A percentile compares a stretch with the other conserved stretches of the same genome.
phyloP scores from a whole-genome alignment of 2,329 filamentous ascomycete species.

The Exophiala sp. region DNA sequence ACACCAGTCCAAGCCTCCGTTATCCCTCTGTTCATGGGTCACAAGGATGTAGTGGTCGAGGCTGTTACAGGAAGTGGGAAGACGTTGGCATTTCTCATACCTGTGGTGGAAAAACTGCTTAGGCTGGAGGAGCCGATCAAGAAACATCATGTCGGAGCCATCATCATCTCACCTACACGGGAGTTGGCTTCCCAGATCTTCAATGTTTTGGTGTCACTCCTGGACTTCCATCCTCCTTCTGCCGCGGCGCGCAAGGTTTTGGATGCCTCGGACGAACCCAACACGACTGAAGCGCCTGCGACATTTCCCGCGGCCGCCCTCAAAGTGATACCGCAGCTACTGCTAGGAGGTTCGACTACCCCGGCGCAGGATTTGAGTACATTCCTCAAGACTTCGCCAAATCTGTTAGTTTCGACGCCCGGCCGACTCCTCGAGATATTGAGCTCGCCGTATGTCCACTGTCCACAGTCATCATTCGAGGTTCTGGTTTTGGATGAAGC shows the following conservation, averaged over 20 bases:
- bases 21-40: conserved; percentile 78
- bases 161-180: conserved; percentile 86
- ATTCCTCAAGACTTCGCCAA: conserved; percentile 79
- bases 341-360: conserved; percentile 76
- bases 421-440: conserved; percentile 84
- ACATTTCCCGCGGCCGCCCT: conserved; percentile 35
- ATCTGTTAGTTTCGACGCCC: conserved; percentile 83
- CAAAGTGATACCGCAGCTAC: conserved; percentile 73
- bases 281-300: conserved; percentile 26
- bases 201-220: conserved; percentile 66
- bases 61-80: conserved; percentile 90
- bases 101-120: conserved; percentile 74
- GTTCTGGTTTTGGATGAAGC: conserved; percentile 90
- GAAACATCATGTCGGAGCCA: conserved; percentile 81
- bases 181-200: conserved; percentile 90
- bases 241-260: conserved; percentile 45
- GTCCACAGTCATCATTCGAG: conserved; percentile 83
- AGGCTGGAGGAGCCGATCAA: conserved; percentile 75
- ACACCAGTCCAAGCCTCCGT: conserved; percentile 93
- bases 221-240: conserved; percentile 78
- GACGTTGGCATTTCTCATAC: conserved; percentile 78
- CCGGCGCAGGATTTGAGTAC: conserved; percentile 78
- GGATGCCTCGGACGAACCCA: conserved; percentile 35
- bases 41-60: conserved; percentile 90
- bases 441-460: conserved; percentile 78